Evolutionary conservation across 352 stramenopile genomes (phyloP).

Genomic region (Globisporangium spinosum): DNA sequence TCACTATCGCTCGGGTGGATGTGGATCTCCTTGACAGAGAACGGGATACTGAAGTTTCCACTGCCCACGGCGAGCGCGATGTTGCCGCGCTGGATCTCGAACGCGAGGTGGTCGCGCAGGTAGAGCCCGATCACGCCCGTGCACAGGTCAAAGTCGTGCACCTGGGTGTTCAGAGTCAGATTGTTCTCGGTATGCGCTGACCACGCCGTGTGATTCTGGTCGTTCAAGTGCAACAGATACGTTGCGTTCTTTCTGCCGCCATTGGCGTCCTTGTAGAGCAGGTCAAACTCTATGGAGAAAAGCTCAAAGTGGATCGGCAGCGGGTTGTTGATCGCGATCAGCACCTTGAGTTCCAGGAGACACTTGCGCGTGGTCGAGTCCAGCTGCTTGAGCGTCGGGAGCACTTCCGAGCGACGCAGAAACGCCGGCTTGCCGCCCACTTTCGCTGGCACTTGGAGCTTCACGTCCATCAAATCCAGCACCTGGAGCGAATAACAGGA

Average conservation of each 20-base stretch:
- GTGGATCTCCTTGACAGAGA: slow-evolving; percentile 59
- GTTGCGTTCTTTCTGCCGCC: slow-evolving; percentile 17
- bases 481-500: slow-evolving; percentile 68
- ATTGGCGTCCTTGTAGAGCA: slow-evolving; percentile 54
- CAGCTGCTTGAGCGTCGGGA: slow-evolving; percentile 63
- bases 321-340: slow-evolving; percentile 76
- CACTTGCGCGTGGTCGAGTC: slow-evolving; percentile 72
- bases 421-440: slow-evolving; percentile 71
- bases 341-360: slow-evolving; percentile 62
- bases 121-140: slow-evolving; percentile 63
- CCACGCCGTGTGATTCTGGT: slow-evolving; percentile 52
- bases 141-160: slow-evolving; percentile 63
- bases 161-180: slow-evolving; percentile 45
- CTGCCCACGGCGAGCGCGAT: slow-evolving; percentile 54
- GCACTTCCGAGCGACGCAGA: slow-evolving; percentile 56
- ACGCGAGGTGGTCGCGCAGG: slow-evolving; percentile 55
- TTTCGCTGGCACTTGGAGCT: slow-evolving; percentile 59
- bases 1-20: slow-evolving; percentile 37
- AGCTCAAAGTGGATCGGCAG: slow-evolving; percentile 76
- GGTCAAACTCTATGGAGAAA: slow-evolving; percentile 59
- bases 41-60: slow-evolving; percentile 73
- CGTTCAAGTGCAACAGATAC: slow-evolving; percentile 49
- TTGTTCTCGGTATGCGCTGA: slow-evolving; percentile 60
- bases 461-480: slow-evolving; percentile 56
- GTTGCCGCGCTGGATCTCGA: slow-evolving; percentile 58